Evolutionary conservation across 176 grass and related monocot species (phyloP).

Genomic region (Oryza coarctata): DNA sequence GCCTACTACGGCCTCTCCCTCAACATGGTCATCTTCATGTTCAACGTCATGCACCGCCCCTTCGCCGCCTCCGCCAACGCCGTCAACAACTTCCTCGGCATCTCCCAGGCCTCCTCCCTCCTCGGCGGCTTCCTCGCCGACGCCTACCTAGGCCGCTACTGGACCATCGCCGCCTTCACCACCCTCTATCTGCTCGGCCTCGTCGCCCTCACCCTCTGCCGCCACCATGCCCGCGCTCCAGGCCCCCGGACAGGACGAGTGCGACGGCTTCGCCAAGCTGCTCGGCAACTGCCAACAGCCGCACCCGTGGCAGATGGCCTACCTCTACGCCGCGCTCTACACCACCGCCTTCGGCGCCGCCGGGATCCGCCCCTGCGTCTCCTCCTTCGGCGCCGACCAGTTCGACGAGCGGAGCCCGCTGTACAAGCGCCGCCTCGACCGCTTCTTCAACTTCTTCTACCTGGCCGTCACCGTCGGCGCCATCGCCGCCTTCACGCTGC

Average conservation of each 20-base stretch:
- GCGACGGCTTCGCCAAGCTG: slow-evolving; percentile 65
- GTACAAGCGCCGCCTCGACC: slow-evolving; percentile 71
- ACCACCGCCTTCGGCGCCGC: slow-evolving; percentile 67
- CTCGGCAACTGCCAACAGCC: slow-evolving; percentile 57
- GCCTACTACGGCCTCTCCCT: slow-evolving; percentile 89
- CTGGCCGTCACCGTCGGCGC: slow-evolving; percentile 83
- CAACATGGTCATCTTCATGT: slow-evolving; percentile 95
- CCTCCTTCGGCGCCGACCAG: slow-evolving; percentile 91
- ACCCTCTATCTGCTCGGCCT: slow-evolving; percentile 86
- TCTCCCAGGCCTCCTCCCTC: slow-evolving; percentile 91
- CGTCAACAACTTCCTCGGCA: slow-evolving; percentile 89
- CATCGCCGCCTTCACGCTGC: slow-evolving; percentile 75
- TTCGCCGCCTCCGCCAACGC: slow-evolving; percentile 68
- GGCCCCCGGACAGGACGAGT: slow-evolving; percentile 47
- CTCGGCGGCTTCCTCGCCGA: slow-evolving; percentile 92
- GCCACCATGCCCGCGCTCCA: slow-evolving; percentile 57
- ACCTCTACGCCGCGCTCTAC: slow-evolving; percentile 79
- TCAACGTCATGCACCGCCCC: slow-evolving; percentile 84
- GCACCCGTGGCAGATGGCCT: slow-evolving; percentile 71
- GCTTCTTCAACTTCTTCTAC: slow-evolving; percentile 93
- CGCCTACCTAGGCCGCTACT: slow-evolving; percentile 94
- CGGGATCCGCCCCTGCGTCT: slow-evolving; percentile 87
- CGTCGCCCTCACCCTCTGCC: slow-evolving; percentile 64
- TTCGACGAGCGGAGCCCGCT: slow-evolving; percentile 60
- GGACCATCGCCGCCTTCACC: slow-evolving; percentile 86